A percentile compares a stretch with the other conserved stretches of the same genome.
Evolutionary conservation across 257 asterid genomes (phyloP).

Genomic region (Henckelia pumila): DNA sequence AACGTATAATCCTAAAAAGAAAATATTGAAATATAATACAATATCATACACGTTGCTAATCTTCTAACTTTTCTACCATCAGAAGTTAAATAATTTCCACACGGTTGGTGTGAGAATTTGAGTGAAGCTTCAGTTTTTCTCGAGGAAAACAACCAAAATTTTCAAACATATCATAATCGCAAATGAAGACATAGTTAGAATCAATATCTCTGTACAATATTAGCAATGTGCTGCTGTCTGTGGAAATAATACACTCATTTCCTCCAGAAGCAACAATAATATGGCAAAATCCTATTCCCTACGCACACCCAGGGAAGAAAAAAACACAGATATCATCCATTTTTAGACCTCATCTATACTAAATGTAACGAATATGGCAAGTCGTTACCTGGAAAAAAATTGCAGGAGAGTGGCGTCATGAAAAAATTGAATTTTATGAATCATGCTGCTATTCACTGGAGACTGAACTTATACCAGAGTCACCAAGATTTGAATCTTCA

Average conservation of each 20-base stretch:
- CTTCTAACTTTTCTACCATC: neutral
- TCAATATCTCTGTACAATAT: slow-evolving; percentile 31
- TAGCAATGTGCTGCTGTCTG: slow-evolving; percentile 27
- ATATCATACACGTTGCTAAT: neutral
- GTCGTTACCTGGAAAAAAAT: slow-evolving; percentile 12
- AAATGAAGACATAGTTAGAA: neutral
- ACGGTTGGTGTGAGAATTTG: neutral
- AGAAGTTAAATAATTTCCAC: neutral
- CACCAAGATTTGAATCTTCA: slow-evolving; percentile 40
- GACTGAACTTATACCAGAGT: slow-evolving; percentile 16
- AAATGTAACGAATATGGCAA: slow-evolving; percentile 17
- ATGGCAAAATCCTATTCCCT: slow-evolving; percentile 19
- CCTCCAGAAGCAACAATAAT: slow-evolving; percentile 28
- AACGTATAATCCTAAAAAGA: neutral
- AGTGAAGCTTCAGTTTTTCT: neutral
- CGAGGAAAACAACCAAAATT: neutral
- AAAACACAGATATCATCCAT: slow-evolving; percentile 8
- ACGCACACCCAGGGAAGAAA: slow-evolving; percentile 18
- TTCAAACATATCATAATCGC: neutral
- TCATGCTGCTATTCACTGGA: slow-evolving; percentile 25
- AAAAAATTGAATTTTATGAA: slow-evolving; percentile 15
- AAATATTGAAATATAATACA: neutral
- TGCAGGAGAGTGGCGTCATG: slow-evolving; percentile 4
- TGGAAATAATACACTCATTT: slow-evolving; percentile 24
- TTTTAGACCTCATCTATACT: slow-evolving; percentile 23